Conservation (phyloP, 176 grass and related monocot species). For the Rhipidocladum racemiflorum region DNA sequence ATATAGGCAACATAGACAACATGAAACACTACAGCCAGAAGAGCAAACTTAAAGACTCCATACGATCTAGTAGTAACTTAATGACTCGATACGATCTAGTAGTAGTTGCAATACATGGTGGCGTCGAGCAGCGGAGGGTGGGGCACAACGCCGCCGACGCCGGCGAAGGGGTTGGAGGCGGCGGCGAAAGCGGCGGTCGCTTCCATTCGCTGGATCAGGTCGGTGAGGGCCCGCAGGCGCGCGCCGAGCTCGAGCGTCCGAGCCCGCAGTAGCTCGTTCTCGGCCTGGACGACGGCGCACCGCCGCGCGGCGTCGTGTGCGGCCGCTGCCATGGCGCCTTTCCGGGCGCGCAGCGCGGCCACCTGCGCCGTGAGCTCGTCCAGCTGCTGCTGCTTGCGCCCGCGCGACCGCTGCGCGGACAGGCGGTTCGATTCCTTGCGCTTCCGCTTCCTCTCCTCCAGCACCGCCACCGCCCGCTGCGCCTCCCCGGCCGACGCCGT, state of each 20-base stretch:
- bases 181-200: neutral
- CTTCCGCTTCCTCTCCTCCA: conserved; percentile 59
- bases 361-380: conserved; percentile 46
- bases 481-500: neutral
- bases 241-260: conserved; percentile 44
- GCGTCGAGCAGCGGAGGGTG: conserved; percentile 14
- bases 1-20: neutral
- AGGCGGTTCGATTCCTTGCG: conserved; percentile 82
- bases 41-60: too few relatives aligned
- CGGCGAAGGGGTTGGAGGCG: neutral
- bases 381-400: conserved; percentile 57
- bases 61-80: too few relatives aligned
- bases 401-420: conserved; percentile 70
- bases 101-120: conserved; percentile 22
- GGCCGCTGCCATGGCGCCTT: conserved; percentile 37
- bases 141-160: neutral
- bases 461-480: neutral
- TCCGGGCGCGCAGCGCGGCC: conserved; percentile 37
- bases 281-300: conserved; percentile 35
- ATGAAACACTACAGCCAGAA: neutral
- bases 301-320: conserved; percentile 7
- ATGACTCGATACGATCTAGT: neutral
- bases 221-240: conserved; percentile 37
- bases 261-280: conserved; percentile 60
- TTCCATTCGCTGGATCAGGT: conserved; percentile 34